Conservation (phyloP, 345 rosid genomes). For the Boechera retrofracta region DNA sequence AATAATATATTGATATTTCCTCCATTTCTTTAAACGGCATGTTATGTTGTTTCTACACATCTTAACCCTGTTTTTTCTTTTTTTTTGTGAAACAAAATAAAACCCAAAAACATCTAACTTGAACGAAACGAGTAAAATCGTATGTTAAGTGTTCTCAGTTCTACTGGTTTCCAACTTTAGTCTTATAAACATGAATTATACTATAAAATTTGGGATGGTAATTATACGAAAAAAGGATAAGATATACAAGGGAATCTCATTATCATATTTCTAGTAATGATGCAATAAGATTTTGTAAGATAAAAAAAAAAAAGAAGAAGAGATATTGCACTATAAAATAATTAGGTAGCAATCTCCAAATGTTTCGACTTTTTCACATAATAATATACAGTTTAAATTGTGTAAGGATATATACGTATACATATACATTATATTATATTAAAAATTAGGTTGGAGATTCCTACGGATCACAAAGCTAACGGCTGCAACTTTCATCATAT, state of each 20-base stretch:
- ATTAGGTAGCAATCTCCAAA: constrained; percentile 6
- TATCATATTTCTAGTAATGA: constrained; percentile 26
- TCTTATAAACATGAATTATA: background rate
- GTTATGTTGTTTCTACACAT: background rate
- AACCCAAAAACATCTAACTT: background rate
- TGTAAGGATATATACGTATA: background rate
- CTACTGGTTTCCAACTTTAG: background rate
- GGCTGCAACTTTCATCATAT: constrained; percentile 43
- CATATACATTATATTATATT: background rate
- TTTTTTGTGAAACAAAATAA: too few relatives aligned
- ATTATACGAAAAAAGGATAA: background rate
- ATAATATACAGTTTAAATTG: constrained; percentile 3
- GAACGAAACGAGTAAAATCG: background rate
- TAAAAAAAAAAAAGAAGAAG: too few relatives aligned
- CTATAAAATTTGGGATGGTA: background rate
- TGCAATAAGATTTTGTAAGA: constrained; percentile 25
- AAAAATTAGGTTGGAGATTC: constrained; percentile 27
- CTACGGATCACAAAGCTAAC: constrained; percentile 19
- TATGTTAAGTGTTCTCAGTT: background rate
- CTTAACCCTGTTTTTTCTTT: too few relatives aligned
- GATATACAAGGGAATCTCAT: constrained; percentile 26
- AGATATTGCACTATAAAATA: constrained; percentile 28
- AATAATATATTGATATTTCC: background rate
- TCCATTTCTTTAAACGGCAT: background rate
- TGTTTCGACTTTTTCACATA: constrained; percentile 5